A percentile compares a stretch with the other conserved stretches of the same genome.
Conservation (phyloP, 1,139 yeast species). For the Geotrichum cucujoidarum region DNA sequence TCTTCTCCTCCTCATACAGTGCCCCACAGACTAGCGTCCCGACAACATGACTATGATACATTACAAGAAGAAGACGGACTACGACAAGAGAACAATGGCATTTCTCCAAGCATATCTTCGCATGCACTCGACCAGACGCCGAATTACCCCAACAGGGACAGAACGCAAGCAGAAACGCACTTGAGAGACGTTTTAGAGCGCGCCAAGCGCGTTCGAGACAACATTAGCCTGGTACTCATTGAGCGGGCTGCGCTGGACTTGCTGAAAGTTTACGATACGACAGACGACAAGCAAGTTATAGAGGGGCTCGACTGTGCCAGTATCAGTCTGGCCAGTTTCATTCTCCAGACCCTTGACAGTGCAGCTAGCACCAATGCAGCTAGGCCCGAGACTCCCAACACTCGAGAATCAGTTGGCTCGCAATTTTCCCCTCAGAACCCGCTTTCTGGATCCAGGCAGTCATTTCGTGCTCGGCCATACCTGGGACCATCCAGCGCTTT, state of each 20-base stretch:
- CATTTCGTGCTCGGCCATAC: background rate
- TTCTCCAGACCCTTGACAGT: constrained; percentile 11
- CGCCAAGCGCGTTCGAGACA: background rate
- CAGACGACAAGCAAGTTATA: background rate
- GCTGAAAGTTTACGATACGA: constrained; percentile 9
- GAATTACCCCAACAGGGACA: no score
- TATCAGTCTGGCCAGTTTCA: constrained; percentile 11
- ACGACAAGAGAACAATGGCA: background rate
- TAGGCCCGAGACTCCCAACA: background rate
- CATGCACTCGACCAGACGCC: background rate
- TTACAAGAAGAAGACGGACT: no score
- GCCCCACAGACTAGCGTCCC: no score
- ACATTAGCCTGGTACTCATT: constrained; percentile 7
- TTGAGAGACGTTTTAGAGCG: constrained; percentile 11
- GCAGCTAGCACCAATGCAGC: background rate
- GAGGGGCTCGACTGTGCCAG: constrained; percentile 11
- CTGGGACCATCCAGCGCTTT: background rate
- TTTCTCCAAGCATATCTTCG: background rate
- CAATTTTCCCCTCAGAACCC: background rate
- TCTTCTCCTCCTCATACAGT: background rate
- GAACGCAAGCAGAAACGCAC: constrained; percentile 11
- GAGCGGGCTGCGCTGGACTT: constrained; percentile 14
- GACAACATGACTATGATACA: no score
- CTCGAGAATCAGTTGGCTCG: background rate
- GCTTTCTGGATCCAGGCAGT: background rate